Conservation (phyloP, 495 filamentous ascomycete species). For the Aspergillus steynii region DNA sequence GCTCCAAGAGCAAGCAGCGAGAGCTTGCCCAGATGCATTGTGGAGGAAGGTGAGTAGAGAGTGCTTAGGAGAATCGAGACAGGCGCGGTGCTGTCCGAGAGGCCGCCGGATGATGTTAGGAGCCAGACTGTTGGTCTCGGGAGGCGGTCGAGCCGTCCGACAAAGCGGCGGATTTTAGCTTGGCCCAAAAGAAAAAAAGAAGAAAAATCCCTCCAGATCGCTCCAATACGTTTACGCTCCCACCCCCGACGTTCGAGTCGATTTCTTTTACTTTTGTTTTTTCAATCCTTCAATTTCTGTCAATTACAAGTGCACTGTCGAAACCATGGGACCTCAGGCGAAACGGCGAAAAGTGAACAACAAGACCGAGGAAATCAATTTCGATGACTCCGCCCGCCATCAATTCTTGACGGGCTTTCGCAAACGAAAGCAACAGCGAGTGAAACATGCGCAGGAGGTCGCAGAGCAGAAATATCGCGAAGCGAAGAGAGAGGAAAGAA, state of each 20-base stretch:
- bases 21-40: conserved; percentile 62
- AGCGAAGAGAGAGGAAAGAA: conserved; percentile 69
- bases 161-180: conserved; percentile 18
- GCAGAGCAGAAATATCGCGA: conserved; percentile 71
- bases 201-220: neutral
- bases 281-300: neutral
- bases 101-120: conserved; percentile 18
- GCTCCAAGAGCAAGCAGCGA: conserved; percentile 62
- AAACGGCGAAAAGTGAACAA: conserved; percentile 65
- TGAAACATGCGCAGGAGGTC: conserved; percentile 77
- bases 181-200: conserved; percentile 1
- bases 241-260: neutral
- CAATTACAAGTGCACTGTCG: neutral
- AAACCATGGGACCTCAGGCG: conserved; percentile 49
- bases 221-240: neutral
- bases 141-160: conserved; percentile 28
- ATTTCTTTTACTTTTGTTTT: conserved; percentile 1
- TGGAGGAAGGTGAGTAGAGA: conserved; percentile 27
- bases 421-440: conserved; percentile 85
- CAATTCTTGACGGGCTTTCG: conserved; percentile 95
- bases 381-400: conserved; percentile 72
- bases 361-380: conserved; percentile 74
- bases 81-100: conserved; percentile 14
- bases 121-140: conserved; percentile 22
- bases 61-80: conserved; percentile 9